Percentiles rank a stretch among this genome's conserved stretches.
Conservation (phyloP, 2,329 filamentous ascomycete genomes). For the Aspergillus sclerotialis region DNA sequence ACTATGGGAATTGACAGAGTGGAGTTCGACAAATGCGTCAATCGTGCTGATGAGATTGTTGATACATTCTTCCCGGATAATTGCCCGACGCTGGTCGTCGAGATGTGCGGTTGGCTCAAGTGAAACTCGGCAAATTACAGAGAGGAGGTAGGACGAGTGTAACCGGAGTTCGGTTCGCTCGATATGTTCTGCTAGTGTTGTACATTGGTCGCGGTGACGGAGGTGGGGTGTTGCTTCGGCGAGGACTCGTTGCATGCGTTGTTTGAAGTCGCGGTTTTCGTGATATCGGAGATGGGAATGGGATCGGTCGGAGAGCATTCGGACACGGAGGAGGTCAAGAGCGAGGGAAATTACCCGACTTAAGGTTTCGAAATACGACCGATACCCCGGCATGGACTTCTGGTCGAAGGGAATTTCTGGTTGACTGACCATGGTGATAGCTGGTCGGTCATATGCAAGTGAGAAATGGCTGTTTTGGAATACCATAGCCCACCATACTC, state of each 20-base stretch:
- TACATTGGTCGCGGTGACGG: constrained; percentile 39
- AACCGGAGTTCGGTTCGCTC: constrained; percentile 53
- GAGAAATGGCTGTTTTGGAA: constrained; percentile 58
- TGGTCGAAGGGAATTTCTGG: constrained; percentile 42
- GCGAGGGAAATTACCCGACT: constrained; percentile 45
- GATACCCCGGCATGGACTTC: constrained; percentile 44
- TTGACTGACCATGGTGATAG: constrained; percentile 45
- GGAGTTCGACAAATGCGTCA: constrained; percentile 51
- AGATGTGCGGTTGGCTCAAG: constrained; percentile 36
- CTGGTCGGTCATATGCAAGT: constrained; percentile 52
- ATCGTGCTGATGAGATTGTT: constrained; percentile 47
- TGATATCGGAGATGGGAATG: constrained; percentile 44
- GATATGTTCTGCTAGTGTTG: constrained; percentile 41
- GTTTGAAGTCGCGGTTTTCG: constrained; percentile 48
- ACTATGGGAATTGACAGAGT: constrained; percentile 27
- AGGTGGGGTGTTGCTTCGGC: constrained; percentile 51
- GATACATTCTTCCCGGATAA: constrained; percentile 46
- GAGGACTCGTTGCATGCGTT: constrained; percentile 49
- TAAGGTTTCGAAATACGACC: constrained; percentile 50
- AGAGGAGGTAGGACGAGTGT: constrained; percentile 55
- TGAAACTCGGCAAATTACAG: constrained; percentile 52
- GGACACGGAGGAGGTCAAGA: constrained; percentile 50
- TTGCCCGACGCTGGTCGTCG: constrained; percentile 27
- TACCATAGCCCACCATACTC: constrained; percentile 48
- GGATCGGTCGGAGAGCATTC: constrained; percentile 41